Conservation (phyloP, 306 rosid species). For the Macrotyloma uniflorum region DNA sequence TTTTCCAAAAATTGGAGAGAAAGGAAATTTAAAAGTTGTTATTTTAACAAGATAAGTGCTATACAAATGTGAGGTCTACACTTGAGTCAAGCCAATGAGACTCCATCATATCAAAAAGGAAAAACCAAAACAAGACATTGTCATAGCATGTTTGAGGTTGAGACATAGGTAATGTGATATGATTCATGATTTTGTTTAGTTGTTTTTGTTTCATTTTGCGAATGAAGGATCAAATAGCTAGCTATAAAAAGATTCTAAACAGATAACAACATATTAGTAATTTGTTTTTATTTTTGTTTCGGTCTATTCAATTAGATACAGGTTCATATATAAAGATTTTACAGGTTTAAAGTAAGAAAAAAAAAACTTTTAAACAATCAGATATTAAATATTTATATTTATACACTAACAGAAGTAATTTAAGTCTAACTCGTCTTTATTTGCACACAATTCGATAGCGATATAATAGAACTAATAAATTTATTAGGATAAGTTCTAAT, state of each 20-base stretch:
- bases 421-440: no score
- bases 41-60: neutral
- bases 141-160: conserved; percentile 8
- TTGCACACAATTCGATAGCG: no score
- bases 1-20: neutral
- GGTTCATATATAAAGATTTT: no score
- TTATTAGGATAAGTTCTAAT: no score
- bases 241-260: neutral
- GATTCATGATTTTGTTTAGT: conserved; percentile 21
- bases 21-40: neutral
- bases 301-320: neutral
- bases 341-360: no score
- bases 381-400: no score
- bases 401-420: no score
- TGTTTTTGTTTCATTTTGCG: conserved; percentile 26
- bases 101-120: neutral
- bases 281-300: neutral
- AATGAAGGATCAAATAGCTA: neutral
- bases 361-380: no score
- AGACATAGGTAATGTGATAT: neutral
- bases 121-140: conserved; percentile 10
- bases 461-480: no score
- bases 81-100: neutral
- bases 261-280: neutral
- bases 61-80: conserved; percentile 16